Evolutionary conservation across 495 filamentous ascomycete genomes (phyloP).

Genomic region (Neurospora sp.): DNA sequence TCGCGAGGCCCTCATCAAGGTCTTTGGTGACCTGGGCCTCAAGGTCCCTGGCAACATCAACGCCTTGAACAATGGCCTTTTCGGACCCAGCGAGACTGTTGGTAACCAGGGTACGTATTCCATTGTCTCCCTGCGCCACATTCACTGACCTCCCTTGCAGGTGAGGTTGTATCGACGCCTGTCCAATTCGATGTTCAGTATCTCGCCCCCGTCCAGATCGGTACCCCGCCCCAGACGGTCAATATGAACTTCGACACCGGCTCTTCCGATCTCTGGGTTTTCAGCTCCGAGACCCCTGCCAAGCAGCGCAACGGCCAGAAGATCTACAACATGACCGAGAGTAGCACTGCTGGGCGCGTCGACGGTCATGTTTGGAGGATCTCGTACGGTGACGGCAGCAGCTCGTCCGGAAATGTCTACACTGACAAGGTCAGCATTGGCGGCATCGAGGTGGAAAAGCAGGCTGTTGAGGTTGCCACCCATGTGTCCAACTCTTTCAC

Average conservation of each 20-base stretch:
- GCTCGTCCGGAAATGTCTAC: slow-evolving; percentile 61
- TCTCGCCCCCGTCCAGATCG: slow-evolving; percentile 56
- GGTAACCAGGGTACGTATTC: slow-evolving; percentile 3
- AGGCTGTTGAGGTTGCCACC: slow-evolving; percentile 65
- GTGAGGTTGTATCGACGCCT: slow-evolving; percentile 30
- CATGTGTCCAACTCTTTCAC: slow-evolving; percentile 55
- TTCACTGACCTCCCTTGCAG: slow-evolving; percentile 4
- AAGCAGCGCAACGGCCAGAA: slow-evolving; percentile 41
- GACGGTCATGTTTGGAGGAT: slow-evolving; percentile 55
- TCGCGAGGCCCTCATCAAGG: slow-evolving; percentile 14
- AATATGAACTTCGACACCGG: slow-evolving; percentile 70
- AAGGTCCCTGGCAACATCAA: slow-evolving; percentile 4
- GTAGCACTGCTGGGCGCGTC: slow-evolving; percentile 39
- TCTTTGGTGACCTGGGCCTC: slow-evolving; percentile 25
- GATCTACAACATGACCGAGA: slow-evolving; percentile 44
- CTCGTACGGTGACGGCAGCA: slow-evolving; percentile 63
- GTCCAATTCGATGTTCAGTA: slow-evolving; percentile 57
- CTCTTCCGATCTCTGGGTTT: slow-evolving; percentile 63
- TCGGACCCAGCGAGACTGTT: slow-evolving; percentile 5
- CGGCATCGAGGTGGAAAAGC: slow-evolving; percentile 49
- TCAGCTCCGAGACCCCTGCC: slow-evolving; percentile 34
- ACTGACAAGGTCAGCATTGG: slow-evolving; percentile 69
- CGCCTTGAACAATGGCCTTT: slow-evolving; percentile 3
- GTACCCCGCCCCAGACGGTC: slow-evolving; percentile 60
- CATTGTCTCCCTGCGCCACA: background rate